A percentile compares a stretch with the other conserved stretches of the same genome.
These are phyloP conservation scores for Solanum tarapatanum DNA, from an alignment of 257 asterid genomes.

Conservation along the genomic window DNA sequence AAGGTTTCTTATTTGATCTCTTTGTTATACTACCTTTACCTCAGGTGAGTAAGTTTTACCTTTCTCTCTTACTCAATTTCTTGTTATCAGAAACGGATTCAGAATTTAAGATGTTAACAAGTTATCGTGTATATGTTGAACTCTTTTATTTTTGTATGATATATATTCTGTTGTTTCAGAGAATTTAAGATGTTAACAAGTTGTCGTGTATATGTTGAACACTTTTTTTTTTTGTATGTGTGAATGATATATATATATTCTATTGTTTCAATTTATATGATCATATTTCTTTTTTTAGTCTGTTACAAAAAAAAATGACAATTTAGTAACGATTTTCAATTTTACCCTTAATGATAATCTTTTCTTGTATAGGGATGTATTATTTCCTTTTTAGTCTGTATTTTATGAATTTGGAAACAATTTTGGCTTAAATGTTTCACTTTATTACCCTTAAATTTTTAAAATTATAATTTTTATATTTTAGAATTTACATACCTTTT, in stretches of 20 bases:
- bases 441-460: background rate
- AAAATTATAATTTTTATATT: too few species aligned
- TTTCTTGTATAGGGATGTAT: background rate
- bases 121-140: background rate
- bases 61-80: background rate
- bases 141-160: background rate
- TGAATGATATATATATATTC: background rate
- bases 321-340: too few species aligned
- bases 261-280: background rate
- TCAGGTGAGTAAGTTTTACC: background rate
- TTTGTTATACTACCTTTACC: conserved; percentile 9
- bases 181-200: background rate
- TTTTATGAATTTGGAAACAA: background rate
- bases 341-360: background rate
- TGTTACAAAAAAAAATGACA: background rate
- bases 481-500: background rate
- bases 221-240: background rate
- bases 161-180: background rate
- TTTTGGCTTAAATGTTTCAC: background rate
- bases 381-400: background rate
- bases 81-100: background rate
- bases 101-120: background rate
- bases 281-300: background rate
- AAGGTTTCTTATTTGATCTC: background rate
- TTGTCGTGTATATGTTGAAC: background rate